phyloP scores from a whole-genome alignment of 495 filamentous ascomycete species.

The Tuber umbilicatum region DNA sequence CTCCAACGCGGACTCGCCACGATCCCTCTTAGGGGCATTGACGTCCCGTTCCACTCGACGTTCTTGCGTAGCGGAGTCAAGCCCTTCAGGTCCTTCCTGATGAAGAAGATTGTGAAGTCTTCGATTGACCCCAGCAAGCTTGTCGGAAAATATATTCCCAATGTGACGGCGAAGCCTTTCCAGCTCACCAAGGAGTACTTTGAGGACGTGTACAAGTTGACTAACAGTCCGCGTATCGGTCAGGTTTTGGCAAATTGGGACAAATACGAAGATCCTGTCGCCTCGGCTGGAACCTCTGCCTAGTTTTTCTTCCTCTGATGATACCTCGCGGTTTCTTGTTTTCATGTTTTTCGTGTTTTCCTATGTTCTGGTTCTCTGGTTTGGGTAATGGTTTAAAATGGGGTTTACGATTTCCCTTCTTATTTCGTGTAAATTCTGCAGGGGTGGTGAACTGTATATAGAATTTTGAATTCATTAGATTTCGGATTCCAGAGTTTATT shows the following conservation, averaged over 20 bases:
- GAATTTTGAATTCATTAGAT: neutral
- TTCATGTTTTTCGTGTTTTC: conserved; percentile 5
- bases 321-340: conserved; percentile 11
- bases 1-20: conserved; percentile 93
- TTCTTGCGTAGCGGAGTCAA: conserved; percentile 97
- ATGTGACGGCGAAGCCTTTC: conserved; percentile 92
- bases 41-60: conserved; percentile 97
- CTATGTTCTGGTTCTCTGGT: conserved; percentile 5
- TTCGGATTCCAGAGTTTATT: neutral
- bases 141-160: conserved; percentile 97
- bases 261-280: conserved; percentile 50
- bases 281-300: conserved; percentile 8
- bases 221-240: conserved; percentile 86
- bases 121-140: conserved; percentile 94
- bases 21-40: conserved; percentile 92
- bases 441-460: neutral
- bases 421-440: conserved; percentile 9
- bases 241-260: conserved; percentile 81
- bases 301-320: conserved; percentile 6
- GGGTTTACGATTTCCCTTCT: neutral
- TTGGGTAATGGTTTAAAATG: neutral
- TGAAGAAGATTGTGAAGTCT: conserved; percentile 99
- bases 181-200: conserved; percentile 97
- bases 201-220: conserved; percentile 91
- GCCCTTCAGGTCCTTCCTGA: conserved; percentile 90